Evolutionary conservation across 1,284 basidiomycete genomes (phyloP), one percentile per base, ranked within the genome.

Genomic region (Trametes sp.): DNA sequence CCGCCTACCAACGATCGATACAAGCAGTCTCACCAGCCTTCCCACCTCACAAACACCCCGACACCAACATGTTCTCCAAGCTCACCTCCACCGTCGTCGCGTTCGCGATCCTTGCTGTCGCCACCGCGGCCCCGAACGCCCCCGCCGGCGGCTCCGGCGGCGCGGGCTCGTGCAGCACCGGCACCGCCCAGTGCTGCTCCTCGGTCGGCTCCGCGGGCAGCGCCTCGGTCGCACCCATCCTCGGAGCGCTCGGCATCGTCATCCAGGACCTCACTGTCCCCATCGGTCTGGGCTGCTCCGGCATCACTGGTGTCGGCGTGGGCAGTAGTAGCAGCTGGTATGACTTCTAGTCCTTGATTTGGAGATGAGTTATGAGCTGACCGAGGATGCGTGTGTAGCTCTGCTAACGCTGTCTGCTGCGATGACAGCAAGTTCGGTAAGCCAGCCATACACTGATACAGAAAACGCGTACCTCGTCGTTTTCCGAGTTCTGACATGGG

Each of bases 181-280:
- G 68, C 23, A n/a, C 64, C 26, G 48, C 69, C 14, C 72, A 74
- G 61, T 74, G 72, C 66, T 74, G 72, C 64, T 24, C 70, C 19
- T 38, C 46, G 52, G 65, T 70, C 45, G 26, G 67, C 45, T 9
- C 54, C 13, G 66, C 64, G 2, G 31, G 31, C 52, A 66, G 63
- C 50, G 26, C 36, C 2, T 35, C 54, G 6, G 56, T 52, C 16
- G 51, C 58, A 14, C 38, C 35, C 45, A 28, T 72, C 44, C 64
- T 74, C 14, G 61, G 48, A 1, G 44, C 61, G 1, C 54, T 74
- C 21, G 72, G 70, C 6, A 54, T 73, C 29, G 66, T 70, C 28
- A 48, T 73, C 21, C 50, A 62, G 19, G 68, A 71, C 45, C 16
- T 67, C 16, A 68, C 54, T 42, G 63, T 64, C 41, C 61, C 63